phyloP scores from a whole-genome alignment of 2,329 filamentous ascomycete genomes.

The Penicillium palitans region DNA sequence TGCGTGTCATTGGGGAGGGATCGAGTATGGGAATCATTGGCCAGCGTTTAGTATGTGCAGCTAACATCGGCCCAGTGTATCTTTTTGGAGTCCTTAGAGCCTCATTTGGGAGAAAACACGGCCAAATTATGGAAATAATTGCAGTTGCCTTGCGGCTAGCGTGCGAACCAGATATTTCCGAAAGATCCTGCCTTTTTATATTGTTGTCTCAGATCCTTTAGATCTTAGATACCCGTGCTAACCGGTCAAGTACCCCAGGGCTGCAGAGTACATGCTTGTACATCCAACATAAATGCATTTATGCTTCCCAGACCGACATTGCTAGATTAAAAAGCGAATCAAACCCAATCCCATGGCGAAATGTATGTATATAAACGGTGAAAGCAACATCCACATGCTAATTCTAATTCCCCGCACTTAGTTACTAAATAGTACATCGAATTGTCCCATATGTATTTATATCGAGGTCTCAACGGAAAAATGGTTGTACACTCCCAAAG shows the following conservation, averaged over 20 bases:
- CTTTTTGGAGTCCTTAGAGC: background rate
- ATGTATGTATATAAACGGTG: background rate
- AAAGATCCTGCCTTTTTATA: background rate
- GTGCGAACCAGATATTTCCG: background rate
- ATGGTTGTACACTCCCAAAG: background rate
- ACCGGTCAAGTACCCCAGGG: background rate
- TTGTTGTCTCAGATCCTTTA: background rate
- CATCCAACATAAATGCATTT: background rate
- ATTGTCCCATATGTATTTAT: background rate
- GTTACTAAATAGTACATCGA: background rate
- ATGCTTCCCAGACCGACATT: background rate
- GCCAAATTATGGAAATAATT: background rate
- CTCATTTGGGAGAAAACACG: slow-evolving; percentile 1
- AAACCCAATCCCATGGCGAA: background rate
- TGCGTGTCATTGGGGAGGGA: background rate
- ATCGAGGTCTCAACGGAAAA: background rate
- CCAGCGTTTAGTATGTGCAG: background rate
- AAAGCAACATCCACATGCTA: background rate
- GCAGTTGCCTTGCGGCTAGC: slow-evolving; percentile 7
- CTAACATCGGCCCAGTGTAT: background rate
- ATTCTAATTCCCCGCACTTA: background rate
- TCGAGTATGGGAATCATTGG: background rate
- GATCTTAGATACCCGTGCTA: background rate
- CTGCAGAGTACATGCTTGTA: background rate
- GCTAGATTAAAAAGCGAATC: background rate